Conservation (phyloP, 192 early-diverging fungal genomes). For the Mortierella alpina region DNA sequence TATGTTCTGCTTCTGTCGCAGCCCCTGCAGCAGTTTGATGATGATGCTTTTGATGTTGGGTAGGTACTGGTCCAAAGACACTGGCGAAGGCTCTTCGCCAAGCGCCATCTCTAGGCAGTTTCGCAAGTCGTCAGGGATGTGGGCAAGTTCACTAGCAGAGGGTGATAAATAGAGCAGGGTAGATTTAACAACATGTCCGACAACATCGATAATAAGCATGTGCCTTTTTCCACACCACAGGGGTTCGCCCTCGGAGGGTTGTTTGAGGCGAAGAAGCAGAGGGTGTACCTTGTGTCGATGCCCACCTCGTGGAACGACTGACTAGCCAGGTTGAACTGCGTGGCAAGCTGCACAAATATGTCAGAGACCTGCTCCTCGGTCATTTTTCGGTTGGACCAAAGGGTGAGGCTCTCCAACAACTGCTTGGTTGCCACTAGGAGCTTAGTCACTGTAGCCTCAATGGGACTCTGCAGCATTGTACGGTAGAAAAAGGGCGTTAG, state of each 20-base stretch:
- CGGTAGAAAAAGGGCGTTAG: neutral
- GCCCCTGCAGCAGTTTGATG: conserved; percentile 60
- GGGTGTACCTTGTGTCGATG: conserved; percentile 51
- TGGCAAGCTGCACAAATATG: conserved; percentile 55
- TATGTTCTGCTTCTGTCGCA: conserved; percentile 63
- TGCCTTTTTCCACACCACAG: too few species aligned
- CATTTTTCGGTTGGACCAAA: conserved; percentile 54
- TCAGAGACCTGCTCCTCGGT: conserved; percentile 59
- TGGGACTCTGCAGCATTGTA: conserved; percentile 25
- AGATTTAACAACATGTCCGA: neutral
- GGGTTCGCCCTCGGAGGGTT: too few species aligned
- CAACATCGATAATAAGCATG: too few species aligned
- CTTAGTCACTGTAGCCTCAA: conserved; percentile 61
- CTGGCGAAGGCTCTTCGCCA: conserved; percentile 53
- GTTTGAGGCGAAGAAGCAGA: neutral
- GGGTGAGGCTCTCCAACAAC: conserved; percentile 59
- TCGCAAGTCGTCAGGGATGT: conserved; percentile 57
- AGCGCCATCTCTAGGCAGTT: conserved; percentile 59
- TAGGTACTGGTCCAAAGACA: conserved; percentile 58
- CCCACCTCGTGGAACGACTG: conserved; percentile 46
- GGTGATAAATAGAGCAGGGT: neutral
- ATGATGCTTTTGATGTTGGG: conserved; percentile 66
- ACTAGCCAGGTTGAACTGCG: conserved; percentile 59
- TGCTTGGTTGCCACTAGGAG: conserved; percentile 61
- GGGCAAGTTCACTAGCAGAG: conserved; percentile 53